Evolutionary conservation across 192 early-diverging fungal genomes (phyloP).

Genomic region (Backusella psychrophila): DNA sequence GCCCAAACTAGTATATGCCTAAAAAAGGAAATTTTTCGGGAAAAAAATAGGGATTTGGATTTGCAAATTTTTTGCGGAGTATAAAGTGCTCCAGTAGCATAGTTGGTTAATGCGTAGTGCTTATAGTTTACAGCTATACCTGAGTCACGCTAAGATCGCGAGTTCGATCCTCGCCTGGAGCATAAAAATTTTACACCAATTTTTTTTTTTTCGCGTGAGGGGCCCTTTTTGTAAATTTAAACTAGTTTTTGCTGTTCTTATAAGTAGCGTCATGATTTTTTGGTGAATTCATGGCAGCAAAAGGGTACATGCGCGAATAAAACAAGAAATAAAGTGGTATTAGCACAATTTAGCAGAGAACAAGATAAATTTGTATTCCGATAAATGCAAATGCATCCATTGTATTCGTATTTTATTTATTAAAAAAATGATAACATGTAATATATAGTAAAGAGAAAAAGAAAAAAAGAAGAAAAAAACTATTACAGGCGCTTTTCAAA

Average conservation of each 20-base stretch:
- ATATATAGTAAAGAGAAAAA: too few relatives aligned
- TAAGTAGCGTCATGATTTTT: background rate
- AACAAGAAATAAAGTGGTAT: too few relatives aligned
- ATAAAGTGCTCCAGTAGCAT: slow-evolving; percentile 50
- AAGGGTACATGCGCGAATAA: too few relatives aligned
- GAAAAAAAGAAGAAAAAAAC: too few relatives aligned
- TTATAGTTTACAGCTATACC: slow-evolving; percentile 58
- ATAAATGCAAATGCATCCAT: too few relatives aligned
- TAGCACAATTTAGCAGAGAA: too few relatives aligned
- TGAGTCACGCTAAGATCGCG: slow-evolving; percentile 62
- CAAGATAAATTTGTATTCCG: too few relatives aligned
- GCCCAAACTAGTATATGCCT: background rate
- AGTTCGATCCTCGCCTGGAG: slow-evolving; percentile 66
- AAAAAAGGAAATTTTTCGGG: background rate
- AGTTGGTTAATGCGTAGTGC: slow-evolving; percentile 62
- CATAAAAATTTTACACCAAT: slow-evolving; percentile 24
- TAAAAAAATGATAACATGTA: too few relatives aligned
- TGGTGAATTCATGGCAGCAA: background rate
- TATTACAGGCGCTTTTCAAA: too few relatives aligned
- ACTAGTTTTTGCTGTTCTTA: background rate
- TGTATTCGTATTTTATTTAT: too few relatives aligned
- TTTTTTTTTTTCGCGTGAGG: slow-evolving; percentile 1
- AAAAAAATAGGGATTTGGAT: background rate
- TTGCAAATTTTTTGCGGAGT: background rate
- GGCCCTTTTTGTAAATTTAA: too few relatives aligned